Conservation (phyloP, 345 rosid genomes). For the Geranium brycei region DNA sequence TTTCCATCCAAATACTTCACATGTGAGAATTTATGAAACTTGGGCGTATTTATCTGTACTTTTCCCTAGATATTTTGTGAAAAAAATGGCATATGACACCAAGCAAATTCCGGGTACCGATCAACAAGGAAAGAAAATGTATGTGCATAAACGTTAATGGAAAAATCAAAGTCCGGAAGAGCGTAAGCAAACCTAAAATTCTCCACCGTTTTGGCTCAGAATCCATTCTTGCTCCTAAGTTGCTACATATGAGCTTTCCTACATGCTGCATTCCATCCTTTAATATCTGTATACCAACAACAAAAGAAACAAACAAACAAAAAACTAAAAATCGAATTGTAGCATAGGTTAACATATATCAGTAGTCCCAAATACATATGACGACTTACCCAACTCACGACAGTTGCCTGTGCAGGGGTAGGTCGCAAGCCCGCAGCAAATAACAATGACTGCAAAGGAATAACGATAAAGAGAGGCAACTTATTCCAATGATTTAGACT, state of each 20-base stretch:
- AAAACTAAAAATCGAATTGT: too few relatives aligned
- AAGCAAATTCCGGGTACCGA: too few relatives aligned
- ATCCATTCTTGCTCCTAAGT: conserved; percentile 94
- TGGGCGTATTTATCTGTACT: too few relatives aligned
- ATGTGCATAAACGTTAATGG: too few relatives aligned
- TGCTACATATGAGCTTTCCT: conserved; percentile 87
- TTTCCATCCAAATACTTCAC: too few relatives aligned
- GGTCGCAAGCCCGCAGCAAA: conserved; percentile 98
- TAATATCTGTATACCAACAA: conserved; percentile 42
- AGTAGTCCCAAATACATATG: not conserved
- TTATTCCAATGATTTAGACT: not conserved
- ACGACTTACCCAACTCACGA: conserved; percentile 79
- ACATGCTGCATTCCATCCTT: conserved; percentile 96
- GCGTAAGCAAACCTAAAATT: conserved; percentile 44
- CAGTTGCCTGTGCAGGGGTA: conserved; percentile 91
- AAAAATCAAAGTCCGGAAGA: too few relatives aligned
- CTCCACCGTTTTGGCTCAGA: conserved; percentile 95
- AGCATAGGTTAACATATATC: not conserved
- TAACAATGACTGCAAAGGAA: conserved; percentile 73
- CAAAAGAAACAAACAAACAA: not conserved
- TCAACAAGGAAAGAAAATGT: too few relatives aligned
- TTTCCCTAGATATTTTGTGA: too few relatives aligned
- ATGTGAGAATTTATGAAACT: too few relatives aligned
- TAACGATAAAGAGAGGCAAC: conserved; percentile 23
- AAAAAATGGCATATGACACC: too few relatives aligned